Evolutionary conservation across 495 filamentous ascomycete species (phyloP), one percentile per base, ranked within the genome.

Genomic region (Lasiosphaeria hispida): DNA sequence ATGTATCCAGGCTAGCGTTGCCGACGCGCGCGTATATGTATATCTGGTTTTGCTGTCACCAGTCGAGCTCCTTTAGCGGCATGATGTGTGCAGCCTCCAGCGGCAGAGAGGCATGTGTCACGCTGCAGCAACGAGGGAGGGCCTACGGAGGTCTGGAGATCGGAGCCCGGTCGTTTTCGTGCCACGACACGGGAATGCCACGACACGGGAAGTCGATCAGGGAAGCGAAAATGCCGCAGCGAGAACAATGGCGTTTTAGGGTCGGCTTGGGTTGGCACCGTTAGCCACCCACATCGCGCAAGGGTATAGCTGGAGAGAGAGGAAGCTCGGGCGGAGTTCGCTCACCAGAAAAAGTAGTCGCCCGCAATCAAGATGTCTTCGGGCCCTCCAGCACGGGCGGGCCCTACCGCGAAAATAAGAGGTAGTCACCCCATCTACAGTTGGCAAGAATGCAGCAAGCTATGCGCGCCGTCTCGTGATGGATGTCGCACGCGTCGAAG

Each of bases 401-500:
- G 3, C 48, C 48, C 15, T 52, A 13, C 35, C 17, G 7, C 3
- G 48, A 6, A 5, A 52, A 35, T 2, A 14, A 38, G n/a, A 52
- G 30, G 33, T 38, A 52, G 17, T 35, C 48, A 40, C 39, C 48
- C 48, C 48, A 52, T 8, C n/a, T 5, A 18, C 48, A 52, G 30
- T 40, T 23, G 48, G 34, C 48, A 10, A 52, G 35, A 15, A 52
- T 52, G 34, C 34, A 37, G 34, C 48, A 52, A 7, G 48, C 48
- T 8, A 52, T 23, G 11, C 36, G 48, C 1, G 48, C 48, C 4
- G 48, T 52, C n/a, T 37, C 48, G 11, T 52, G 48, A 39, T 52
- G 48, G n/a, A 52, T 11, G 36, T 35, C 48, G 18, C 30, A 7
- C 13, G 48, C 37, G 48, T 52, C 48, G n/a, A 52, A 52, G 34